Base-by-base conservation (phyloP, 179 eudicot species). In the Spergularia azorica region DNA sequence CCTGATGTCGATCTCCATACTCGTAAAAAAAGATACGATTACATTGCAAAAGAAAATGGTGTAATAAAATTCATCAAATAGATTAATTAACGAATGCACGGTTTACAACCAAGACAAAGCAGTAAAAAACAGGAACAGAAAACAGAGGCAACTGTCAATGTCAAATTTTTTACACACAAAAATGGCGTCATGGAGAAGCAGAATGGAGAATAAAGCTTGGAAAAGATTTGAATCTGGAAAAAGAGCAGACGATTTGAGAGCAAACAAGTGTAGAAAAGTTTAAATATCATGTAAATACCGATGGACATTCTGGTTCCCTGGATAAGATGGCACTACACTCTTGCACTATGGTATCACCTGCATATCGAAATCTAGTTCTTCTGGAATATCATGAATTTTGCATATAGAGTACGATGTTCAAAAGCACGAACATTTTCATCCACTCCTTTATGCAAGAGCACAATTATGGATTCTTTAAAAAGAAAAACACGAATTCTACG, bases 171-270 rank as follows among this genome's bases (percentile, higher is more conserved):
- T 8, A 26, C 46, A 43, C 48, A 43, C 3, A 43, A 4, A 43
- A 63, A 63, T 36, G 67, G 67, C 67, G 67, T 63, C 67, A 63
- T 63, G 67, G 5, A 60, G 8, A 60, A 60, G 18, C n/a, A 4
- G 3, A 26, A 26, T 26, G 32, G 32, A 26, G 32, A 26, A 26
- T 26, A 26, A 61, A 61, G 41, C 15, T 61, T 12, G 4, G 51
- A 70, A 70, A 70, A 70, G 39, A 18, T 7, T 70, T 36, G 58
- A 26, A 52, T 14, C 58, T 70, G 73, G 73, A 12, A 70, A 70
- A 54, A 2, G 66, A 67, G 55, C 57, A 46, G 55, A 48, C 71
- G 57, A 43, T 1, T 18, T 7, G 36, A 9, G 6, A 17, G 32
- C 38, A n/a, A 46, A 67, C 56, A 67, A 67, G 56, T 69, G 54